These are phyloP conservation scores for Neonectria punicea DNA, from an alignment of 2,329 filamentous ascomycete genomes.

Conservation along the genomic window DNA sequence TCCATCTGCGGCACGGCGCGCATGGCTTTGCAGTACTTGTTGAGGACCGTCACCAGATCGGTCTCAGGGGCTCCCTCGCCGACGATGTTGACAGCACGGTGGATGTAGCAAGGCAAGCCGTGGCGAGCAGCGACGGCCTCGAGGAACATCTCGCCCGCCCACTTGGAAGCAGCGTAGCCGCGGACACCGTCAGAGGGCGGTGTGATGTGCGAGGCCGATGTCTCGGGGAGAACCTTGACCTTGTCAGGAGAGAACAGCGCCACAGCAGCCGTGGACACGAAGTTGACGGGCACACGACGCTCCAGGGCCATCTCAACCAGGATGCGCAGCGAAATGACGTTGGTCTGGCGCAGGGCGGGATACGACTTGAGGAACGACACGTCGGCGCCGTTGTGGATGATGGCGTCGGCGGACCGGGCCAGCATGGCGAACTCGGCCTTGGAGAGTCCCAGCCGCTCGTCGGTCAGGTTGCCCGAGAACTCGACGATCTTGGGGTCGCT, in stretches of 20 bases:
- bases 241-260: background rate
- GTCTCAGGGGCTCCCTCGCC: background rate
- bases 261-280: constrained; percentile 47
- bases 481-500: background rate
- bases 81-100: background rate
- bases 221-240: background rate
- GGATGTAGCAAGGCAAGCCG: background rate
- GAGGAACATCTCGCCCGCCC: constrained; percentile 48
- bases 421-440: constrained; percentile 42
- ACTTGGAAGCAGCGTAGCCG: constrained; percentile 49
- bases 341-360: constrained; percentile 38
- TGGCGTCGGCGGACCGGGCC: constrained; percentile 48
- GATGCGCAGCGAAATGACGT: constrained; percentile 45
- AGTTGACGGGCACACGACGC: constrained; percentile 49
- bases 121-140: constrained; percentile 23
- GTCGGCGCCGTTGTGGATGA: constrained; percentile 62
- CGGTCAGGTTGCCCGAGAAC: background rate
- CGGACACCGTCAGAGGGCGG: constrained; percentile 15
- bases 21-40: constrained; percentile 7
- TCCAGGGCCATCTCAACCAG: constrained; percentile 39
- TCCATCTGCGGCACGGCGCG: background rate
- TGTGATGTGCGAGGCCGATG: constrained; percentile 1
- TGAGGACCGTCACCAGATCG: background rate
- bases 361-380: constrained; percentile 48
- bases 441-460: background rate